Percentiles rank a stretch among this genome's conserved stretches.
Evolutionary conservation across 106 monocot species (phyloP).

Genomic region (Dendrobium huoshanense): DNA sequence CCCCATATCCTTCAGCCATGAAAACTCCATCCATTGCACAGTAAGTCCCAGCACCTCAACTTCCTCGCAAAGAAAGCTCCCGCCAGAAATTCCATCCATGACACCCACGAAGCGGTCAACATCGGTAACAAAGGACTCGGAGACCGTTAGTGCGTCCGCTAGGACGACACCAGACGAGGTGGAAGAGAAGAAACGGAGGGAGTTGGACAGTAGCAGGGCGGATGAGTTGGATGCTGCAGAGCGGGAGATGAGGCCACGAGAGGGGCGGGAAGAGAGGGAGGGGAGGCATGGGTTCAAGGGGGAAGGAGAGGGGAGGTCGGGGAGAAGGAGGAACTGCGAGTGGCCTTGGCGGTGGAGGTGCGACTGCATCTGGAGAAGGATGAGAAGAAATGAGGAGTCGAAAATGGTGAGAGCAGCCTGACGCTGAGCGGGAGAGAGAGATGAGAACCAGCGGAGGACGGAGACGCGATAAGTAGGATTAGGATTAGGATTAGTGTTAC

Average conservation of each 20-base stretch:
- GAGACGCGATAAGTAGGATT: slow-evolving; percentile 34
- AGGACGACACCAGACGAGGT: slow-evolving; percentile 23
- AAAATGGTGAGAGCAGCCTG: slow-evolving; percentile 53
- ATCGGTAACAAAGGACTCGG: slow-evolving; percentile 55
- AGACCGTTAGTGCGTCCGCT: slow-evolving; percentile 46
- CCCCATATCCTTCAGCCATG: slow-evolving; percentile 75
- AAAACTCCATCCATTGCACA: slow-evolving; percentile 46
- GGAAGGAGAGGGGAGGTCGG: slow-evolving; percentile 47
- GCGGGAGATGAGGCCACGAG: slow-evolving; percentile 47
- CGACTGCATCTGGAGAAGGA: slow-evolving; percentile 59
- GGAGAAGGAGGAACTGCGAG: slow-evolving; percentile 74
- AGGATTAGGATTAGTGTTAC: slow-evolving; percentile 14
- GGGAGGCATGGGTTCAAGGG: slow-evolving; percentile 35
- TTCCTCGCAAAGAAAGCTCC: slow-evolving; percentile 57
- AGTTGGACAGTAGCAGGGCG: slow-evolving; percentile 13
- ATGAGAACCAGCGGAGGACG: slow-evolving; percentile 71
- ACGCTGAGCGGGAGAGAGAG: slow-evolving; percentile 46
- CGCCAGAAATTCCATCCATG: slow-evolving; percentile 71
- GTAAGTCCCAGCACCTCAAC: slow-evolving; percentile 4
- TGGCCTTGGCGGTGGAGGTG: slow-evolving; percentile 40
- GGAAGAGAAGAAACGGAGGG: slow-evolving; percentile 48
- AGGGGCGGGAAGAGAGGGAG: slow-evolving; percentile 49
- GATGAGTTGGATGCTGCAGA: slow-evolving; percentile 7
- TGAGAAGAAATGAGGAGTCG: slow-evolving; percentile 36
- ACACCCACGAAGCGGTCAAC: slow-evolving; percentile 52